Evolutionary conservation across 495 filamentous ascomycete genomes (phyloP).

Genomic region (Penicillium longicatenatum): DNA sequence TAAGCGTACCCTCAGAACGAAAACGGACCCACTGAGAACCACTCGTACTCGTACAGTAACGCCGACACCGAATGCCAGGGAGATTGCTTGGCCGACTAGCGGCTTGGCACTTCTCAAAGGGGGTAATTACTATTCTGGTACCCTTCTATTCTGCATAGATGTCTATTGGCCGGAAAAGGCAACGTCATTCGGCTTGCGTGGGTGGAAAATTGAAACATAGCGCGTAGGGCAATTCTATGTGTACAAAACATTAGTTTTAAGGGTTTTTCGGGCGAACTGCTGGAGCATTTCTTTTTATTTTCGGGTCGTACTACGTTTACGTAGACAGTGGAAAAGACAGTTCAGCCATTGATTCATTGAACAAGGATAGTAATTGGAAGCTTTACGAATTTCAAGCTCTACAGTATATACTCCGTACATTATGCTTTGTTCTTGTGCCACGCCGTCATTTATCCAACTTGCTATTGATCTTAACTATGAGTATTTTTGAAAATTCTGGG

Average conservation of each 20-base stretch:
- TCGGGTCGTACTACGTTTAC: too few relatives aligned
- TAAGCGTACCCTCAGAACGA: too few relatives aligned
- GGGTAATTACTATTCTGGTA: background rate
- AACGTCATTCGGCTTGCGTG: slow-evolving; percentile 8
- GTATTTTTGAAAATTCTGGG: too few relatives aligned
- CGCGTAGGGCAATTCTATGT: background rate
- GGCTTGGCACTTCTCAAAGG: slow-evolving; percentile 20
- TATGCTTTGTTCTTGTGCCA: too few relatives aligned
- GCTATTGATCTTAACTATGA: background rate
- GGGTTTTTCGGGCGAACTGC: background rate
- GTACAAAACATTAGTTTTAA: background rate
- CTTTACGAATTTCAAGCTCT: too few relatives aligned
- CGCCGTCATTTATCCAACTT: background rate
- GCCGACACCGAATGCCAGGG: slow-evolving; percentile 8
- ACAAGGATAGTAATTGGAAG: too few relatives aligned
- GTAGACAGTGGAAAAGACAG: too few relatives aligned
- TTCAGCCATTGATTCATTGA: too few relatives aligned
- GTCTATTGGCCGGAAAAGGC: background rate
- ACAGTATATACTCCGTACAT: too few relatives aligned
- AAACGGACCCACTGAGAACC: background rate
- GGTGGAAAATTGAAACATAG: background rate
- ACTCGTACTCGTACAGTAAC: slow-evolving; percentile 15
- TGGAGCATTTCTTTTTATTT: background rate
- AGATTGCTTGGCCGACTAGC: slow-evolving; percentile 18
- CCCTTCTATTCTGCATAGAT: background rate